These are phyloP conservation scores for Botrytis squamosa DNA, from an alignment of 2,329 filamentous ascomycete species.

Conservation along the genomic window DNA sequence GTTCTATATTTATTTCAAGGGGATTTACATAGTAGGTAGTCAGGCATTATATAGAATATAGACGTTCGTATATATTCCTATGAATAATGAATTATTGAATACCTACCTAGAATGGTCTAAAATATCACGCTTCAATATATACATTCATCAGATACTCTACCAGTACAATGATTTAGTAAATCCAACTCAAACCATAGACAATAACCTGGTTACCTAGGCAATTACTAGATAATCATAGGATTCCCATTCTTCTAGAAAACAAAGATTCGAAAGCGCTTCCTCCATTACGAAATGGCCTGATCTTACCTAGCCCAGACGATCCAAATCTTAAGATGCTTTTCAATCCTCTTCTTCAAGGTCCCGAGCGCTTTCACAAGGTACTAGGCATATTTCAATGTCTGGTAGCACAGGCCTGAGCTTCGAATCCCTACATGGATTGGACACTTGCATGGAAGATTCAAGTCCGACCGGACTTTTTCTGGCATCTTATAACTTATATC, in stretches of 20 bases:
- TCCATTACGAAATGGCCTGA: neutral
- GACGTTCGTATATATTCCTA: neutral
- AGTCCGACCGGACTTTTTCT: neutral
- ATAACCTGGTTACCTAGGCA: neutral
- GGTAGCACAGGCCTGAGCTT: neutral
- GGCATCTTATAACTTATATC: neutral
- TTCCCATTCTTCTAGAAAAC: neutral
- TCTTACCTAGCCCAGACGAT: neutral
- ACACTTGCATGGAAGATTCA: conserved; percentile 3
- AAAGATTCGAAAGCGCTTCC: neutral
- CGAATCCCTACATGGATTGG: conserved; percentile 3
- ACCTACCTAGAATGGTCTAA: neutral
- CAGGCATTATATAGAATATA: neutral
- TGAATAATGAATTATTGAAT: neutral
- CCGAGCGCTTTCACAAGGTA: neutral
- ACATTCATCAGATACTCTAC: neutral
- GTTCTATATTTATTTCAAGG: neutral
- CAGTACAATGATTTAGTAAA: neutral
- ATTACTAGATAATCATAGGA: neutral
- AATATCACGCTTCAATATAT: neutral
- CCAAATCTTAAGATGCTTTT: neutral
- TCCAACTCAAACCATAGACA: neutral
- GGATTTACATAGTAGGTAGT: neutral
- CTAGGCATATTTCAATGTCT: neutral
- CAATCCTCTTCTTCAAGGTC: neutral